phyloP scores from a whole-genome alignment of 441 rosid genomes.

The Arabidopsis hybrid region DNA sequence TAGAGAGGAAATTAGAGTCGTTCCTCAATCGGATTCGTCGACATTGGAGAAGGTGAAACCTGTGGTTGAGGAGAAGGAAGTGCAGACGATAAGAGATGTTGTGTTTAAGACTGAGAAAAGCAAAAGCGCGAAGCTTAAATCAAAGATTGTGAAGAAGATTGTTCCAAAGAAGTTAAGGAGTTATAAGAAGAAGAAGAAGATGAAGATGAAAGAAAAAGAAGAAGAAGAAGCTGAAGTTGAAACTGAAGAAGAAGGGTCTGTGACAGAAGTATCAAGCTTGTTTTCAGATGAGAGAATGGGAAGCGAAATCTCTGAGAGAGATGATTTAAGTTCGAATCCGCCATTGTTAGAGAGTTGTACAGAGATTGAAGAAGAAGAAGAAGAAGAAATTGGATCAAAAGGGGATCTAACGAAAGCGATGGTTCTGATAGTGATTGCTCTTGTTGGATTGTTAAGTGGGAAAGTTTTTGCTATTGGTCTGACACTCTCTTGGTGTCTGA shows the following conservation, averaged over 20 bases:
- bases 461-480: conserved; percentile 61
- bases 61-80: conserved; percentile 28
- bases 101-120: conserved; percentile 37
- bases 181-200: conserved; percentile 48
- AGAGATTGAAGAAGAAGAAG: conserved; percentile 31
- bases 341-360: conserved; percentile 42
- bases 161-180: conserved; percentile 64
- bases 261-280: conserved; percentile 29
- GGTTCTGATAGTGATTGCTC: conserved; percentile 49
- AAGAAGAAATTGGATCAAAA: conserved; percentile 11
- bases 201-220: conserved; percentile 21
- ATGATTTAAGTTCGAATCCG: conserved; percentile 38
- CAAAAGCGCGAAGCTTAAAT: conserved; percentile 47
- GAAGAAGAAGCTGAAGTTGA: conserved; percentile 18
- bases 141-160: conserved; percentile 60
- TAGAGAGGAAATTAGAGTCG: conserved; percentile 13
- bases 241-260: conserved; percentile 14
- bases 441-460: conserved; percentile 64
- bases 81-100: conserved; percentile 37
- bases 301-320: conserved; percentile 40
- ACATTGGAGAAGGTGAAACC: conserved; percentile 29
- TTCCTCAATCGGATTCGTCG: neutral
- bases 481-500: conserved; percentile 54
- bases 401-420: conserved; percentile 38
- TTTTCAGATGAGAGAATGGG: conserved; percentile 28